Percentiles rank a stretch among this genome's conserved stretches.
Conservation (phyloP, 768 basidiomycete genomes). For the Collybia sp. region DNA sequence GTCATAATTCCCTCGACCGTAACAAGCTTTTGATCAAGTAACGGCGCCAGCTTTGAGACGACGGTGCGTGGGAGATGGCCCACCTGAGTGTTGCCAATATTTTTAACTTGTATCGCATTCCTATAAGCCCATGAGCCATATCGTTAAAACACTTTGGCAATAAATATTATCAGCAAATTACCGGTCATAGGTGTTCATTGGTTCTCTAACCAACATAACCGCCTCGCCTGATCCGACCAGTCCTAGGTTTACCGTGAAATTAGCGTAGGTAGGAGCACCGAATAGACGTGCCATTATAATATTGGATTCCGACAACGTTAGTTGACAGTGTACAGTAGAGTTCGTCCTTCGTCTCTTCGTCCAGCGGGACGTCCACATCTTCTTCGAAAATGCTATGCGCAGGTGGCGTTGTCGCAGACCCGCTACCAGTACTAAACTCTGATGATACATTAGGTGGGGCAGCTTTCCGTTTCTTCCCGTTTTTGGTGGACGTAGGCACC, state of each 20-base stretch:
- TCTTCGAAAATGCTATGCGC: conserved; percentile 13
- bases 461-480: conserved; percentile 43
- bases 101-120: conserved; percentile 79
- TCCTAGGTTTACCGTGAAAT: conserved; percentile 34
- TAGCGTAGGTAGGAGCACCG: conserved; percentile 1
- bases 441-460: conserved; percentile 5
- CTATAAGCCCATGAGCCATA: conserved; percentile 23
- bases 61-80: conserved; percentile 71
- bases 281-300: conserved; percentile 55
- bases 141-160: background rate
- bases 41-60: conserved; percentile 56
- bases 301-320: conserved; percentile 79
- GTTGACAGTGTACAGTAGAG: conserved; percentile 55
- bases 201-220: conserved; percentile 63
- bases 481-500: conserved; percentile 15
- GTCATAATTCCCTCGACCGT: conserved; percentile 69
- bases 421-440: no score
- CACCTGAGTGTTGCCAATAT: conserved; percentile 70
- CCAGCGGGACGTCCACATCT: conserved; percentile 41
- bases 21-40: conserved; percentile 60
- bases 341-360: conserved; percentile 56
- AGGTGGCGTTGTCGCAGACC: background rate
- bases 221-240: conserved; percentile 79
- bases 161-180: conserved; percentile 15
- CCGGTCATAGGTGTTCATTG: conserved; percentile 66